Evolutionary conservation across 202 grass and related monocot genomes (phyloP).

Genomic region (Brachypodium distachyon): DNA sequence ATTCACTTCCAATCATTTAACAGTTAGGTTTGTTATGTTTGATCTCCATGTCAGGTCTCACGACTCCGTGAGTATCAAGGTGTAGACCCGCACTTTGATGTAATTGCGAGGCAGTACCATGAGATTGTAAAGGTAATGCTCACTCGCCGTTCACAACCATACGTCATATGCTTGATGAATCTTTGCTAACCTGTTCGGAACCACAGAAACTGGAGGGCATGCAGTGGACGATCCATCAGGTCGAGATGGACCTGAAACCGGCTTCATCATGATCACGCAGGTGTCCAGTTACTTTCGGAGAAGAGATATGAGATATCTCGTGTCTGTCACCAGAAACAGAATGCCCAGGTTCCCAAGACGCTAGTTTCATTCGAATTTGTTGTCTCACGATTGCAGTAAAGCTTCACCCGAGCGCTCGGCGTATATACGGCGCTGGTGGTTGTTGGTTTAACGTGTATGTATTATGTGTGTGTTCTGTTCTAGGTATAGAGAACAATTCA

Average conservation of each 20-base stretch:
- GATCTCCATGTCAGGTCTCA: slow-evolving; percentile 58
- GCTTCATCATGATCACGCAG: slow-evolving; percentile 24
- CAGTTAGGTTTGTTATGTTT: slow-evolving; percentile 3
- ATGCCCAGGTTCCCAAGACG: background rate
- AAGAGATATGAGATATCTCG: background rate
- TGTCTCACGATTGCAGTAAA: background rate
- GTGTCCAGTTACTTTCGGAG: background rate
- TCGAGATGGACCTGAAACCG: slow-evolving; percentile 90
- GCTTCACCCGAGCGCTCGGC: background rate
- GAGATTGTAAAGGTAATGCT: slow-evolving; percentile 73
- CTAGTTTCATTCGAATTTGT: background rate
- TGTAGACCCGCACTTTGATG: slow-evolving; percentile 94
- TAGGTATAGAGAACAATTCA: background rate
- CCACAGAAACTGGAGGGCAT: slow-evolving; percentile 90
- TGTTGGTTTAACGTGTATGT: background rate
- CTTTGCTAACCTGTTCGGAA: slow-evolving; percentile 5
- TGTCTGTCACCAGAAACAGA: background rate
- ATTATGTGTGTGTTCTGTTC: background rate
- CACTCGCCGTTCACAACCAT: background rate
- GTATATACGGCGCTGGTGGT: background rate
- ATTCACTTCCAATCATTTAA: background rate
- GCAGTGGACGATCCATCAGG: slow-evolving; percentile 98
- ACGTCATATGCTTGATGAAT: background rate
- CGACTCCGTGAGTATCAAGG: slow-evolving; percentile 94
- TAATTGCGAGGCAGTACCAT: slow-evolving; percentile 93